Evolutionary conservation across 2,329 filamentous ascomycete species (phyloP).

Genomic region (Xylaria sp.): DNA sequence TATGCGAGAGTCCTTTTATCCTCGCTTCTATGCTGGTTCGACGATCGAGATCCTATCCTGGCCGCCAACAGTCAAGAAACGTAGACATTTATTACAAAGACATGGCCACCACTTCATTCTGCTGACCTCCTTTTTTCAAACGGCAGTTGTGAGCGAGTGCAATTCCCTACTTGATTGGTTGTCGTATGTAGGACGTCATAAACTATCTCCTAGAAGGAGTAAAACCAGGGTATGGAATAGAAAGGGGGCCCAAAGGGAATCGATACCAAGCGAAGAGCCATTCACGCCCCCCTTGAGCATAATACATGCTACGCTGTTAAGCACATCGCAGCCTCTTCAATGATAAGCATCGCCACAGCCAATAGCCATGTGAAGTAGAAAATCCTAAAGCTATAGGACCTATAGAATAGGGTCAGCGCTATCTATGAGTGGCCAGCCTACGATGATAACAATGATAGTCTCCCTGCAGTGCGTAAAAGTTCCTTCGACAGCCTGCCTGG

Average conservation of each 20-base stretch:
- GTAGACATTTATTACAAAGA: not conserved
- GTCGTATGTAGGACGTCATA: not conserved
- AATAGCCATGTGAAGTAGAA: not conserved
- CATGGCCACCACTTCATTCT: not conserved
- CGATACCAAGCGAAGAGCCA: not conserved
- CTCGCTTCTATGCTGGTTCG: not conserved
- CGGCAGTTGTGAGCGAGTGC: not conserved
- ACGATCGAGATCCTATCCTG: not conserved
- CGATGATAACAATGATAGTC: not conserved
- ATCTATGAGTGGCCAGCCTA: not conserved
- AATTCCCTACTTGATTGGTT: not conserved
- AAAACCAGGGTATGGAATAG: not conserved
- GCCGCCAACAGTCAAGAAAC: not conserved
- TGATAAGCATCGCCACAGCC: not conserved
- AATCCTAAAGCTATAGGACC: not conserved
- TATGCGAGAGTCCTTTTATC: slow-evolving; percentile 1
- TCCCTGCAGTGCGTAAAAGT: not conserved
- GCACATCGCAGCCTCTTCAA: not conserved
- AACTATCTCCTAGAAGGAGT: not conserved
- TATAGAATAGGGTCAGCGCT: not conserved
- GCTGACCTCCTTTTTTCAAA: not conserved
- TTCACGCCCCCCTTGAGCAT: not conserved
- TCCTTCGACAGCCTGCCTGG: too few relatives aligned
- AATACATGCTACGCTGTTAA: not conserved
- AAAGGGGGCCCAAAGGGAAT: not conserved